These are phyloP conservation scores for Sclerospora graminicola DNA, from an alignment of 352 stramenopile species.

Conservation along the genomic window DNA sequence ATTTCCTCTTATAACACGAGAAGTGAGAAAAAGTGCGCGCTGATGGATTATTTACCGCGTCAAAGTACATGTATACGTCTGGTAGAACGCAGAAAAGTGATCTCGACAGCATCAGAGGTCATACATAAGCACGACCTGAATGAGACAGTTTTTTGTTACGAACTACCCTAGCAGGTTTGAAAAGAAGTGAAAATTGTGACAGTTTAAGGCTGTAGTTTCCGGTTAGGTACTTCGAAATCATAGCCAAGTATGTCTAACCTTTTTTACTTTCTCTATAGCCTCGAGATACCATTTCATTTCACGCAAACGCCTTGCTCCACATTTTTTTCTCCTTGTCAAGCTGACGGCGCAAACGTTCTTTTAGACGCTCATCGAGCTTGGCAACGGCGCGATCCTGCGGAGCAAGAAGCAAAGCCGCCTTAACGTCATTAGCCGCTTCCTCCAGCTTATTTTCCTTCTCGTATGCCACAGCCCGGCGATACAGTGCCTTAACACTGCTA, in stretches of 20 bases:
- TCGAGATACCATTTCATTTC: constrained; percentile 6
- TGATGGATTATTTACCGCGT: too few species aligned
- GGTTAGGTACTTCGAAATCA: constrained; percentile 11
- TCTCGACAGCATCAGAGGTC: too few species aligned
- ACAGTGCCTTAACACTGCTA: constrained; percentile 80
- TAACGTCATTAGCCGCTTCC: constrained; percentile 47
- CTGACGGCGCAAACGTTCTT: constrained; percentile 57
- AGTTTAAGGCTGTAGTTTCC: constrained; percentile 6
- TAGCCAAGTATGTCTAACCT: constrained; percentile 15
- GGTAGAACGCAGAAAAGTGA: too few species aligned
- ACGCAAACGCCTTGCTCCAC: constrained; percentile 80
- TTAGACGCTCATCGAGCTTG: constrained; percentile 65
- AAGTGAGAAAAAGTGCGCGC: neutral
- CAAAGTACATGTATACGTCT: too few species aligned
- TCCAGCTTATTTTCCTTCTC: constrained; percentile 86
- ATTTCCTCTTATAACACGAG: neutral
- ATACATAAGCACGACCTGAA: too few species aligned
- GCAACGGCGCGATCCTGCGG: constrained; percentile 72
- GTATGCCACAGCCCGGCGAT: constrained; percentile 74
- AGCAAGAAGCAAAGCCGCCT: constrained; percentile 36
- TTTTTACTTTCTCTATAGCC: constrained; percentile 1
- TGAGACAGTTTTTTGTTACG: too few species aligned
- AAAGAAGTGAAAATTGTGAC: too few species aligned
- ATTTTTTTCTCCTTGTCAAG: constrained; percentile 88
- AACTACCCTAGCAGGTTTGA: too few species aligned